A percentile compares a stretch with the other conserved stretches of the same genome.
Evolutionary conservation across 2,329 filamentous ascomycete genomes (phyloP).

Genomic region (Exutisphaerella laricina): DNA sequence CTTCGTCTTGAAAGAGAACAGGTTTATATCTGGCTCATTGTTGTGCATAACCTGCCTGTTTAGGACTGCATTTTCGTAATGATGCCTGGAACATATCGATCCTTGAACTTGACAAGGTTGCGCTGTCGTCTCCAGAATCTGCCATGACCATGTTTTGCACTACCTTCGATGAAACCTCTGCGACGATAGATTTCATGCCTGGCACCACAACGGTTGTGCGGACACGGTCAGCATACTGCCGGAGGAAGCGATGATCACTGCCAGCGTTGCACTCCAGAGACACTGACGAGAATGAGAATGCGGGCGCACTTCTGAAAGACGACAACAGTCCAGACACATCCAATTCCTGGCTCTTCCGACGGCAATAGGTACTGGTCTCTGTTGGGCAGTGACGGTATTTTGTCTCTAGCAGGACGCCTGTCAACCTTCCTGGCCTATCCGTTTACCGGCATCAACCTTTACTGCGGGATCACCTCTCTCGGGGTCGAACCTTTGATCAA

Average conservation of each 20-base stretch:
- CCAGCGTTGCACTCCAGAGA: slow-evolving; percentile 8
- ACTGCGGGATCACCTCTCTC: slow-evolving; percentile 41
- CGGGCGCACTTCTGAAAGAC: slow-evolving; percentile 40
- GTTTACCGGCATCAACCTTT: slow-evolving; percentile 37
- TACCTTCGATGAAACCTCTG: too few species aligned
- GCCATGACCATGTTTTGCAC: too few species aligned
- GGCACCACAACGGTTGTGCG: too few species aligned
- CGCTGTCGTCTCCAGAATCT: too few species aligned
- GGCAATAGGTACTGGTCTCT: slow-evolving; percentile 32
- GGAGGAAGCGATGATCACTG: slow-evolving; percentile 6
- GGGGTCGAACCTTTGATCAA: too few species aligned
- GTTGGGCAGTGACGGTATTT: slow-evolving; percentile 25
- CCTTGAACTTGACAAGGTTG: too few species aligned
- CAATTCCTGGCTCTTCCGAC: slow-evolving; percentile 54
- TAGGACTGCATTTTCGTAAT: too few species aligned
- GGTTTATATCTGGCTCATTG: too few species aligned
- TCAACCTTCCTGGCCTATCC: slow-evolving; percentile 37
- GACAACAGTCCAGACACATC: slow-evolving; percentile 56
- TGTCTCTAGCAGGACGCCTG: slow-evolving; percentile 28
- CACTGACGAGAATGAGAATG: too few species aligned
- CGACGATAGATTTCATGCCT: too few species aligned
- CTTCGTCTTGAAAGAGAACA: too few species aligned
- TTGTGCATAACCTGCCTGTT: not conserved
- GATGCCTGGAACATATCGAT: too few species aligned
- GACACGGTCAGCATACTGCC: not conserved